These are phyloP conservation scores for Hemisphaericaspora subhashii DNA, from an alignment of 1,139 yeast genomes.

Conservation along the genomic window DNA sequence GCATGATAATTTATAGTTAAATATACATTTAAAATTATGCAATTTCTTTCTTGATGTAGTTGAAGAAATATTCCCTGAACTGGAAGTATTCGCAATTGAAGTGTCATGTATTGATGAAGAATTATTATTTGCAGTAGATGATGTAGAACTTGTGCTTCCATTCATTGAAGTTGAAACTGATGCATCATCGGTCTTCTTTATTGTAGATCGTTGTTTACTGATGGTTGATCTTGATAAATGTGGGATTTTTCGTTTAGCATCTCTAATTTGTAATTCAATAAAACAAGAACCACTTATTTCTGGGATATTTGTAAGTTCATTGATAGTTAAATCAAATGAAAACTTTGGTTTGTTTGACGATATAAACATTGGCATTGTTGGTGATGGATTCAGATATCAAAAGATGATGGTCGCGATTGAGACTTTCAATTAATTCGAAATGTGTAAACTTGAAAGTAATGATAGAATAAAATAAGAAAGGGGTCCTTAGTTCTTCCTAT, in stretches of 20 bases:
- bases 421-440: too few species aligned
- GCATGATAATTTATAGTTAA: slow-evolving; percentile 40
- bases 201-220: not conserved
- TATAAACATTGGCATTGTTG: slow-evolving; percentile 1
- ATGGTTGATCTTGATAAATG: slow-evolving; percentile 1
- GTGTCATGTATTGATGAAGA: slow-evolving; percentile 5
- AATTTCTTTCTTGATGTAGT: slow-evolving; percentile 36
- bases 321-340: slow-evolving; percentile 56
- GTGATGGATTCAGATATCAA: too few species aligned
- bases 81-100: slow-evolving; percentile 3
- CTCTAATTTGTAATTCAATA: slow-evolving; percentile 49
- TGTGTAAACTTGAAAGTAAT: too few species aligned
- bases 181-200: slow-evolving; percentile 1
- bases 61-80: slow-evolving; percentile 31
- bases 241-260: slow-evolving; percentile 19
- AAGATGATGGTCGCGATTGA: too few species aligned
- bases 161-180: slow-evolving; percentile 5
- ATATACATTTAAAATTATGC: slow-evolving; percentile 44
- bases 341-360: slow-evolving; percentile 44
- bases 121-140: slow-evolving; percentile 9
- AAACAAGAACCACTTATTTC: slow-evolving; percentile 70
- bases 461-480: too few species aligned
- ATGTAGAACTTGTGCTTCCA: slow-evolving; percentile 3
- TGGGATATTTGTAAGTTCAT: slow-evolving; percentile 79
- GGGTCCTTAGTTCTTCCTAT: too few species aligned